Percentiles rank a stretch among this genome's conserved stretches.
Conservation (phyloP, 345 rosid species). For the Rubroshorea leprosula region DNA sequence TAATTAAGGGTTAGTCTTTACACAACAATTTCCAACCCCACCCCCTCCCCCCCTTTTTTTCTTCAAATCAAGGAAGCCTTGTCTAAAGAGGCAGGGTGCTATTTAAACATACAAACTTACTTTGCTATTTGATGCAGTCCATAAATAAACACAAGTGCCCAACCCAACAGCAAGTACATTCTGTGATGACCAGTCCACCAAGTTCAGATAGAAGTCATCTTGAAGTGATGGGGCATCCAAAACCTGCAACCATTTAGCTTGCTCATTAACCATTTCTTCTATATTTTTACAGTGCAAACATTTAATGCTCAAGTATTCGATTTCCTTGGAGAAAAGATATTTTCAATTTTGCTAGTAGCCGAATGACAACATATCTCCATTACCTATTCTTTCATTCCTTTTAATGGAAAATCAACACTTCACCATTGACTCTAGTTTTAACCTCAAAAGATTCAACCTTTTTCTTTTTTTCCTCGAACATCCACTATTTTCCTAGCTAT, state of each 20-base stretch:
- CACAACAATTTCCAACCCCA: not conserved
- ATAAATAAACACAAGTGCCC: conserved; percentile 92
- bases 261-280: too few species aligned
- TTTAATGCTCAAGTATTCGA: too few species aligned
- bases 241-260: conserved; percentile 47
- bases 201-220: conserved; percentile 94
- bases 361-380: too few species aligned
- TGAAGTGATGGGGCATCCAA: conserved; percentile 97
- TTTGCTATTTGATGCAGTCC: conserved; percentile 96
- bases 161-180: conserved; percentile 93
- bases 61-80: not conserved
- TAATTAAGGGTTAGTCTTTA: conserved; percentile 4
- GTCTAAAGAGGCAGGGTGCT: too few species aligned
- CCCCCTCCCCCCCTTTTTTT: too few species aligned
- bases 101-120: conserved; percentile 34
- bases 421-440: too few species aligned
- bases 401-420: too few species aligned
- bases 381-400: too few species aligned
- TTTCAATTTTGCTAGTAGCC: too few species aligned
- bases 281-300: too few species aligned
- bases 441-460: not conserved
- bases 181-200: conserved; percentile 98
- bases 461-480: not conserved
- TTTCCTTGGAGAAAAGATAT: too few species aligned
- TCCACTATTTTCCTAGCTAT: not conserved